A percentile compares a stretch with the other conserved stretches of the same genome.
These are phyloP conservation scores for Saccharomycodes ludwigii DNA, from an alignment of 805 yeast species.

Conservation along the genomic window DNA sequence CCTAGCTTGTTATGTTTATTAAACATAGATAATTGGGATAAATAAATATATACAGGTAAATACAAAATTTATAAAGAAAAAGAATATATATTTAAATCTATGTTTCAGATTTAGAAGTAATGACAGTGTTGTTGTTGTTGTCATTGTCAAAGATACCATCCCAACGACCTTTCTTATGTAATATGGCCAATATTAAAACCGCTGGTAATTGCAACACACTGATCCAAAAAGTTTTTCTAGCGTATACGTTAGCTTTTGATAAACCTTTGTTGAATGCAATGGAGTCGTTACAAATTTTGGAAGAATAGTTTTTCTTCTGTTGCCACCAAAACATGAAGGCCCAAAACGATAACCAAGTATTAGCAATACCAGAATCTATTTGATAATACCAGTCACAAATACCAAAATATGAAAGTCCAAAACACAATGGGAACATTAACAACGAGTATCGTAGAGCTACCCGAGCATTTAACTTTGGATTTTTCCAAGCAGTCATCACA, in stretches of 20 bases:
- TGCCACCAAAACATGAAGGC: constrained; percentile 80
- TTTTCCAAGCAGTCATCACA: constrained; percentile 92
- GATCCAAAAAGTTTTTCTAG: constrained; percentile 84
- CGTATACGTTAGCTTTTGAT: constrained; percentile 50
- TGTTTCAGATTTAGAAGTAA: constrained; percentile 1
- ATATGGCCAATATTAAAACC: constrained; percentile 78
- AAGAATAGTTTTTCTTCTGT: constrained; percentile 48
- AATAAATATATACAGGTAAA: no score
- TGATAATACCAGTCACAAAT: constrained; percentile 76
- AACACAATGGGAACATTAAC: constrained; percentile 89
- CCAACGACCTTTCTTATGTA: constrained; percentile 95
- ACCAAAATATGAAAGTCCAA: constrained; percentile 64
- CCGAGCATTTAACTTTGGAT: constrained; percentile 84
- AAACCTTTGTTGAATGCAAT: constrained; percentile 42
- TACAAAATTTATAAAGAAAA: no score
- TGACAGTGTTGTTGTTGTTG: constrained; percentile 10
- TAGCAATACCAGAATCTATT: constrained; percentile 69
- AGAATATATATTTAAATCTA: no score
- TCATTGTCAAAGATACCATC: constrained; percentile 43
- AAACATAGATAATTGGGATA: no score
- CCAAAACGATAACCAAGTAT: constrained; percentile 75
- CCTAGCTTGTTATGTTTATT: no score
- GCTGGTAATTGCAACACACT: constrained; percentile 92
- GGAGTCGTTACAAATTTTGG: constrained; percentile 21
- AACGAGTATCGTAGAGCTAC: constrained; percentile 84